These are phyloP conservation scores for Linnemannia schmuckeri DNA, from an alignment of 192 early-diverging fungal genomes.

Conservation along the genomic window DNA sequence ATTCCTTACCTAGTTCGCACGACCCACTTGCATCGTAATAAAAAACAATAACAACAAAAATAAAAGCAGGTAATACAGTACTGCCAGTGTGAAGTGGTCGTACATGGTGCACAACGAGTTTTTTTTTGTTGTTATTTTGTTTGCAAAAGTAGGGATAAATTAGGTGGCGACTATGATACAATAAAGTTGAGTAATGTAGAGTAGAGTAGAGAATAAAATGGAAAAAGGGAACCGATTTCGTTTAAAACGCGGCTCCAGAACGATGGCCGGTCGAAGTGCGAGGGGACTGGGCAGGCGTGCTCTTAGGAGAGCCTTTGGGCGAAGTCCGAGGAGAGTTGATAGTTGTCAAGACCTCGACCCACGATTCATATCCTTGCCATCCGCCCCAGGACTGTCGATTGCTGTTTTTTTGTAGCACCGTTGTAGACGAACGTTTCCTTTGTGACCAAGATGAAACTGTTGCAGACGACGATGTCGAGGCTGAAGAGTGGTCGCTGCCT, in stretches of 20 bases:
- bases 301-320: constrained; percentile 31
- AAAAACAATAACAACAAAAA: not conserved
- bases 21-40: not conserved
- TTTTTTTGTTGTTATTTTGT: not conserved
- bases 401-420: not conserved
- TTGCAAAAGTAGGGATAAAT: not conserved
- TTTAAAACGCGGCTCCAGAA: constrained; percentile 5
- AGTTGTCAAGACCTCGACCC: constrained; percentile 41
- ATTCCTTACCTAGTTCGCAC: not conserved
- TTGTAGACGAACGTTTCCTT: not conserved
- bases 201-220: not conserved
- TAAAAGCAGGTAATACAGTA: not conserved
- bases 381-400: constrained; percentile 44
- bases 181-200: no score
- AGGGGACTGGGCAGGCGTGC: constrained; percentile 29
- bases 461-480: not conserved
- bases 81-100: not conserved
- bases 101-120: not conserved
- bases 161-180: constrained; percentile 9
- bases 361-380: constrained; percentile 56
- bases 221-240: not conserved
- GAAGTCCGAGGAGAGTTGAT: constrained; percentile 40
- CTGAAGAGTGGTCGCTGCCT: constrained; percentile 16
- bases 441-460: constrained; percentile 12
- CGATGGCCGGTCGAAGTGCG: constrained; percentile 15